These are phyloP conservation scores for Knufia fluminis DNA, from an alignment of 2,329 filamentous ascomycete genomes.

Conservation along the genomic window DNA sequence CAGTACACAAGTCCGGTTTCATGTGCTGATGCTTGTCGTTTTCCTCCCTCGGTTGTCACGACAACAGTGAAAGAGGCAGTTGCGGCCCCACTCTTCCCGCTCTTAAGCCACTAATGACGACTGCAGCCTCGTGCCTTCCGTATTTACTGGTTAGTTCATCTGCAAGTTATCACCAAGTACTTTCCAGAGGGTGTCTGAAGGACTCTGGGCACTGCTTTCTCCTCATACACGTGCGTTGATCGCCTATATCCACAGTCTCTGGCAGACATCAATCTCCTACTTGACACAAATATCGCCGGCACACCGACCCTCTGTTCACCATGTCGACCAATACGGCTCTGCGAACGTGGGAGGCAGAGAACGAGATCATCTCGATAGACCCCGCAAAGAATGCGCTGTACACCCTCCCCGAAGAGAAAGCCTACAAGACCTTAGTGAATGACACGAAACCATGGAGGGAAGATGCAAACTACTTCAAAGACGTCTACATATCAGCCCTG, in stretches of 20 bases:
- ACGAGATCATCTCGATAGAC: conserved; percentile 74
- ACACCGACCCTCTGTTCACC: background rate
- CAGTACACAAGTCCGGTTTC: background rate
- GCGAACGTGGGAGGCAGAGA: conserved; percentile 60
- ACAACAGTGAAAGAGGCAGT: background rate
- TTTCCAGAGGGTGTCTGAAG: no score
- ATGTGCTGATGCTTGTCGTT: background rate
- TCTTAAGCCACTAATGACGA: background rate
- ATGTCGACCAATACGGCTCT: conserved; percentile 28
- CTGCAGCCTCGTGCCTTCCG: background rate
- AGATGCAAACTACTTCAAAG: conserved; percentile 82
- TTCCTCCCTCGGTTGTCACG: no score
- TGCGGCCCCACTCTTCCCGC: background rate
- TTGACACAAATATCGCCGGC: background rate
- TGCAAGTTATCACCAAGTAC: no score
- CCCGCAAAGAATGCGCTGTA: conserved; percentile 85
- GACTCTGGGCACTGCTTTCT: no score
- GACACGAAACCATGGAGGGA: conserved; percentile 61
- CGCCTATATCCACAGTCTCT: background rate
- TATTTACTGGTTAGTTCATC: no score
- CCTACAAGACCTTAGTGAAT: conserved; percentile 57
- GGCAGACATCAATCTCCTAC: background rate
- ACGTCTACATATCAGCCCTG: conserved; percentile 84
- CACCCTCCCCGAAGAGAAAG: conserved; percentile 56
- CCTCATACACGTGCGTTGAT: background rate